Evolutionary conservation across 2,329 filamentous ascomycete genomes (phyloP).

Genomic region (Massarina eburnea): DNA sequence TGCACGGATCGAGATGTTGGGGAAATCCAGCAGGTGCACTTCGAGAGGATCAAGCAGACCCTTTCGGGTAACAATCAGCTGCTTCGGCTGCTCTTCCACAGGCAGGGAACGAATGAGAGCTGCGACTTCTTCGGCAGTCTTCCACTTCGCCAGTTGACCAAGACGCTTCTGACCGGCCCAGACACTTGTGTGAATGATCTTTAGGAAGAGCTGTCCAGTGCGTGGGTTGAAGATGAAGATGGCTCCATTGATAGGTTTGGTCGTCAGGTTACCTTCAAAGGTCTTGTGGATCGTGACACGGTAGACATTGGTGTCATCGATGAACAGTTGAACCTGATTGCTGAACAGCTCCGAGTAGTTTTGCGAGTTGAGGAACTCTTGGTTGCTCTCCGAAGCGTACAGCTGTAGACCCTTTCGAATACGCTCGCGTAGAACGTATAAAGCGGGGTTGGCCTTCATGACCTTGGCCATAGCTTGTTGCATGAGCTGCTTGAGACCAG

Average conservation of each 20-base stretch:
- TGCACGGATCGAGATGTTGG: slow-evolving; percentile 96
- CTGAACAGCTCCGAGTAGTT: slow-evolving; percentile 99
- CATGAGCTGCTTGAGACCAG: slow-evolving; percentile 88
- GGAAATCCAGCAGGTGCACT: slow-evolving; percentile 96
- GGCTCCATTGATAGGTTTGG: slow-evolving; percentile 98
- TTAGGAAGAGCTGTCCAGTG: slow-evolving; percentile 94
- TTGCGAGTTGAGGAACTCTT: slow-evolving; percentile 98
- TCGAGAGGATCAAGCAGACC: slow-evolving; percentile 95
- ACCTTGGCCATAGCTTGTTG: slow-evolving; percentile 99
- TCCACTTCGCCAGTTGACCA: slow-evolving; percentile 97
- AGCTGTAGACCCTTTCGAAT: slow-evolving; percentile 97
- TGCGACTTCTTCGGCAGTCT: slow-evolving; percentile 99
- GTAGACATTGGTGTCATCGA: slow-evolving; percentile 98
- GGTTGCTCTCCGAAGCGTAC: slow-evolving; percentile 97
- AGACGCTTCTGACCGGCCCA: slow-evolving; percentile 99
- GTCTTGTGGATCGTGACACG: slow-evolving; percentile 99
- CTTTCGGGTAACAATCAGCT: slow-evolving; percentile 97
- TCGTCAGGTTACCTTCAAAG: slow-evolving; percentile 97
- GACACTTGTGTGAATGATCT: slow-evolving; percentile 99
- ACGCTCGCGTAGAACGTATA: slow-evolving; percentile 95
- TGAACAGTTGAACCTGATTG: slow-evolving; percentile 98
- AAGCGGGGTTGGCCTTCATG: slow-evolving; percentile 97
- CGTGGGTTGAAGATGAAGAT: slow-evolving; percentile 99
- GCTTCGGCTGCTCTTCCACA: slow-evolving; percentile 97
- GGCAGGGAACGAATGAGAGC: slow-evolving; percentile 93